These are phyloP conservation scores for Hyaloscypha variabilis DNA, from an alignment of 495 filamentous ascomycete genomes.

Conservation along the genomic window DNA sequence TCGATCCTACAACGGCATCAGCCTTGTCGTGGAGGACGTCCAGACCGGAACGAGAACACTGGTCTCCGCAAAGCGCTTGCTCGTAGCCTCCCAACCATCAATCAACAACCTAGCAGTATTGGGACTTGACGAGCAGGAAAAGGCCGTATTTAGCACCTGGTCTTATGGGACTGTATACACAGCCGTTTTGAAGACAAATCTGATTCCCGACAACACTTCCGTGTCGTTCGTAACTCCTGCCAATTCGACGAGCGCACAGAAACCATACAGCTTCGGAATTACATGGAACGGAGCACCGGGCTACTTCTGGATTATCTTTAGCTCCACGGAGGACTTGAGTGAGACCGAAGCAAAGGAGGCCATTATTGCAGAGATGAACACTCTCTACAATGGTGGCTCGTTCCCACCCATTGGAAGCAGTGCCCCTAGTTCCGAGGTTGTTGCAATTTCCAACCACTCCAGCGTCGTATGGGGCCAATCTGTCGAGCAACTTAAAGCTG, in stretches of 20 bases:
- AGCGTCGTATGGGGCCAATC: constrained; percentile 36
- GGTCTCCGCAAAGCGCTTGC: constrained; percentile 38
- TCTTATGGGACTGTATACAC: constrained; percentile 38
- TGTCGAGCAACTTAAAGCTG: constrained; percentile 35
- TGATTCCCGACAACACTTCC: constrained; percentile 26
- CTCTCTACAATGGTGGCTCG: constrained; percentile 34
- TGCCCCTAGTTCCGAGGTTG: constrained; percentile 33
- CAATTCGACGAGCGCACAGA: constrained; percentile 18
- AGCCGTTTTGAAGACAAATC: constrained; percentile 37
- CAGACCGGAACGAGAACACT: constrained; percentile 34
- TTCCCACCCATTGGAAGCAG: constrained; percentile 27
- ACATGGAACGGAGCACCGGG: constrained; percentile 28
- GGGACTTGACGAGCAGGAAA: constrained; percentile 36
- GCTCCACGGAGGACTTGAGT: constrained; percentile 35
- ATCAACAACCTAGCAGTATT: constrained; percentile 37
- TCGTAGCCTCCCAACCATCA: constrained; percentile 42
- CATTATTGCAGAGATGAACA: constrained; percentile 35
- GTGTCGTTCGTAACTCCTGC: constrained; percentile 26
- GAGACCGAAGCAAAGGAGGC: constrained; percentile 33
- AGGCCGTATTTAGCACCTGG: constrained; percentile 35
- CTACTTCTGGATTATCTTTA: constrained; percentile 43
- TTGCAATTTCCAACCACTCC: constrained; percentile 37
- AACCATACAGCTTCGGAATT: constrained; percentile 30
- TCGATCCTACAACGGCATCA: constrained; percentile 34
- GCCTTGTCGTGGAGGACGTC: constrained; percentile 37